These are phyloP conservation scores for Silene latifolia DNA, from an alignment of 148 eudicot genomes.

Conservation along the genomic window DNA sequence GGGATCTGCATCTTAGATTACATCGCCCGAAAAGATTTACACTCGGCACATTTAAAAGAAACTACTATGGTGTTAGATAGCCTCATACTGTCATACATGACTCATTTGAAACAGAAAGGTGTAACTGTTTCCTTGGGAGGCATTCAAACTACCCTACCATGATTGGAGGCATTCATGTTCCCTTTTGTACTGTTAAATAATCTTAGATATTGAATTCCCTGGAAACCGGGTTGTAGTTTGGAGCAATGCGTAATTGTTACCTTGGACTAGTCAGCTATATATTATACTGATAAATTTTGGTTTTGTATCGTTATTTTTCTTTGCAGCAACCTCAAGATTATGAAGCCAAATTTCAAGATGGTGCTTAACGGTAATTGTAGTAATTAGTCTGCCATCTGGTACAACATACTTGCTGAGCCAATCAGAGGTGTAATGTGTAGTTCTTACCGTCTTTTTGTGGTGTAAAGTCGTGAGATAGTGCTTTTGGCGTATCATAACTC, in stretches of 20 bases:
- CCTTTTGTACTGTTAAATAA: background rate
- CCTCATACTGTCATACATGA: background rate
- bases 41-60: no score
- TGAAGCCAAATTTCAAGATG: conserved; percentile 67
- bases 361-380: conserved; percentile 28
- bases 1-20: no score
- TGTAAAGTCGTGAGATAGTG: background rate
- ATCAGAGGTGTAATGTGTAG: background rate
- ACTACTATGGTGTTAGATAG: no score
- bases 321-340: conserved; percentile 82
- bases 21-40: no score
- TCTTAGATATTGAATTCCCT: background rate
- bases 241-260: background rate
- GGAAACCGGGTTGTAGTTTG: background rate
- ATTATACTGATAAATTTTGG: background rate
- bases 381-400: background rate
- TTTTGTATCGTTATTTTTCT: background rate
- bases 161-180: background rate
- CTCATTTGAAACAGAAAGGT: no score
- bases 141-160: no score
- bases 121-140: no score
- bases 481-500: background rate
- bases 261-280: background rate
- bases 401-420: background rate
- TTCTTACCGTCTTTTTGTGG: background rate